Evolutionary conservation across 2,329 filamentous ascomycete genomes (phyloP).

Genomic region (Westerdykella ornata): DNA sequence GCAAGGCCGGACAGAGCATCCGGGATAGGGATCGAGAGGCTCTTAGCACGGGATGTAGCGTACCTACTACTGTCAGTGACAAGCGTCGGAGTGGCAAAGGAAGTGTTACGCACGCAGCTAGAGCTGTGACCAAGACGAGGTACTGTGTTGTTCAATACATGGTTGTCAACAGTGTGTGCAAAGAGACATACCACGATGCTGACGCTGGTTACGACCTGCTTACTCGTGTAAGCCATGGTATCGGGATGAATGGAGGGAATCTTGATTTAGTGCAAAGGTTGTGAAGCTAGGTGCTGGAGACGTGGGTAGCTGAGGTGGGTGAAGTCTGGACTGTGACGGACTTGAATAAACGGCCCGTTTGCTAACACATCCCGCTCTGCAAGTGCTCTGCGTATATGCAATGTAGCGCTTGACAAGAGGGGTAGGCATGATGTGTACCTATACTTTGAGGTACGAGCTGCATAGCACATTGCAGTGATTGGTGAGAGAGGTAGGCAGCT

Average conservation of each 20-base stretch:
- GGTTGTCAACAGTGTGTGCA: neutral
- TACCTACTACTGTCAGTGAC: conserved; percentile 19
- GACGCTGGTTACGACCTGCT: conserved; percentile 36
- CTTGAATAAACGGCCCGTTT: too few relatives aligned
- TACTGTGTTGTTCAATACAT: conserved; percentile 25
- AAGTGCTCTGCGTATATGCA: too few relatives aligned
- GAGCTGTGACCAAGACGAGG: conserved; percentile 36
- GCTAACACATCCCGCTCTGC: too few relatives aligned
- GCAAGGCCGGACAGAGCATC: conserved; percentile 37
- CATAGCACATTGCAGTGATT: too few relatives aligned
- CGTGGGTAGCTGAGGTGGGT: too few relatives aligned
- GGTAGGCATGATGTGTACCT: too few relatives aligned
- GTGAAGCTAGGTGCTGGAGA: too few relatives aligned
- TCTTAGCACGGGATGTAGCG: conserved; percentile 24
- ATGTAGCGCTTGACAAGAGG: too few relatives aligned
- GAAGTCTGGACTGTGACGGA: too few relatives aligned
- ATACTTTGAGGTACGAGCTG: too few relatives aligned
- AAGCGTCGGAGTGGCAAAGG: neutral
- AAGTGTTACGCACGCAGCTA: conserved; percentile 30
- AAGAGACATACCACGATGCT: conserved; percentile 31
- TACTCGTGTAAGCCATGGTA: conserved; percentile 33
- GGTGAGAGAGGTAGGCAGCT: too few relatives aligned
- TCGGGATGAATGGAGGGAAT: neutral
- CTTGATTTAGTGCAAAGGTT: too few relatives aligned
- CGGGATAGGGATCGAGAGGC: conserved; percentile 40